Evolutionary conservation across 495 filamentous ascomycete species (phyloP).

Genomic region (Amphirosellinia nigrospora): DNA sequence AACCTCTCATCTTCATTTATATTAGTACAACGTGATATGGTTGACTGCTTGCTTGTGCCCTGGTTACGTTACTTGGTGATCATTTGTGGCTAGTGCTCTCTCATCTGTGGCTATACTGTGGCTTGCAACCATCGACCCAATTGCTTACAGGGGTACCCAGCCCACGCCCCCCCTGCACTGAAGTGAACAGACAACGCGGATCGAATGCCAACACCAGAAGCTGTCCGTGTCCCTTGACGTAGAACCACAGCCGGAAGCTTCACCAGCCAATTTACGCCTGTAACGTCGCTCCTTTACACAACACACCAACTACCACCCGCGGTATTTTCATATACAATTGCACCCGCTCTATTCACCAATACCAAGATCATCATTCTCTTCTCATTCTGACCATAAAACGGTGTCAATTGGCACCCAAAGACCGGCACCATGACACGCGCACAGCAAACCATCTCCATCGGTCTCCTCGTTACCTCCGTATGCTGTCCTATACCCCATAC

Average conservation of each 20-base stretch:
- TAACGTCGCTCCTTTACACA: conserved; percentile 2
- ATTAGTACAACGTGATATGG: background rate
- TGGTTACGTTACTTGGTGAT: background rate
- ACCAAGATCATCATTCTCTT: background rate
- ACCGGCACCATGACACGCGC: conserved; percentile 81
- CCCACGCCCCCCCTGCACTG: background rate
- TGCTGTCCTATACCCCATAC: background rate
- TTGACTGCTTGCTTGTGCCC: background rate
- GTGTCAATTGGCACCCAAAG: background rate
- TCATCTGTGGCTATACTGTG: background rate
- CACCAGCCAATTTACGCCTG: background rate
- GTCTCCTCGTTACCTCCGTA: conserved; percentile 87
- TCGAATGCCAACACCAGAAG: background rate
- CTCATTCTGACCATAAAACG: background rate
- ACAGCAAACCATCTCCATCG: conserved; percentile 86
- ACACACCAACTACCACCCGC: background rate
- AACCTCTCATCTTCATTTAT: background rate
- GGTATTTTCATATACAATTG: background rate
- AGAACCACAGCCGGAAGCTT: background rate
- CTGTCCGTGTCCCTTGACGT: conserved; percentile 3
- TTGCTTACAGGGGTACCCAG: too few species aligned
- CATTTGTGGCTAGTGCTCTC: background rate
- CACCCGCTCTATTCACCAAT: background rate
- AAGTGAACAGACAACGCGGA: background rate
- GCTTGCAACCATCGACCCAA: background rate